Evolutionary conservation across 1,139 yeast species (phyloP).

Genomic region (Sugiyamaella grinbergsii): DNA sequence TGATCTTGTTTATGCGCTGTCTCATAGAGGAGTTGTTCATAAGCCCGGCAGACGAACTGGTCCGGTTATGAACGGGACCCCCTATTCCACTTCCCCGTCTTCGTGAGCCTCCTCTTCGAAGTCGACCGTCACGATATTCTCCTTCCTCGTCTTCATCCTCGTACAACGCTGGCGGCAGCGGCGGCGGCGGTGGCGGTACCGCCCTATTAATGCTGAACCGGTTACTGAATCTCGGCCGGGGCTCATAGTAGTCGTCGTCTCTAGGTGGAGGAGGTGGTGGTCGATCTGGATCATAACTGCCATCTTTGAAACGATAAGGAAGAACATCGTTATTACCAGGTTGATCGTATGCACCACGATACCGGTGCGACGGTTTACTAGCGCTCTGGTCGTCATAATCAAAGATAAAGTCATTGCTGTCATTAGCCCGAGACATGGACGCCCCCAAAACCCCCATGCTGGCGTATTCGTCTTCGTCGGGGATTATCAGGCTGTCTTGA

Average conservation of each 20-base stretch:
- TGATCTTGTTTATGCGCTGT: conserved; percentile 1
- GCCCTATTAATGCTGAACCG: conserved; percentile 2
- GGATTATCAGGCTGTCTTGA: conserved; percentile 1
- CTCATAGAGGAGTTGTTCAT: conserved; percentile 6
- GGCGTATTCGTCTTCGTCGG: conserved; percentile 13
- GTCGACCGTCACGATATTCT: neutral
- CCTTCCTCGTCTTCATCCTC: conserved; percentile 14
- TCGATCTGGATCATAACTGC: conserved; percentile 7
- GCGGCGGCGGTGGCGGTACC: neutral
- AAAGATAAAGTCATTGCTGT: conserved; percentile 13
- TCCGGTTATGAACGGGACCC: conserved; percentile 1
- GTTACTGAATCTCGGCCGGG: conserved; percentile 1
- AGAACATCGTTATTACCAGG: neutral
- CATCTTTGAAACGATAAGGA: neutral
- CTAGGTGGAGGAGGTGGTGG: conserved; percentile 15
- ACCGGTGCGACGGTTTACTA: neutral
- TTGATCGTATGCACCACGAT: neutral
- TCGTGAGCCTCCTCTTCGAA: too few species aligned
- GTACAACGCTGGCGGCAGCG: neutral
- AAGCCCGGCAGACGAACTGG: conserved; percentile 13
- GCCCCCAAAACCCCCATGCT: conserved; percentile 11
- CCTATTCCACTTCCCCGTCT: too few species aligned
- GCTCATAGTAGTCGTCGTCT: conserved; percentile 10
- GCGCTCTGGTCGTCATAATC: conserved; percentile 2
- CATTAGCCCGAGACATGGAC: conserved; percentile 10